Base-by-base conservation (phyloP, 495 filamentous ascomycete genomes). In the Daldinia bambusicola region DNA sequence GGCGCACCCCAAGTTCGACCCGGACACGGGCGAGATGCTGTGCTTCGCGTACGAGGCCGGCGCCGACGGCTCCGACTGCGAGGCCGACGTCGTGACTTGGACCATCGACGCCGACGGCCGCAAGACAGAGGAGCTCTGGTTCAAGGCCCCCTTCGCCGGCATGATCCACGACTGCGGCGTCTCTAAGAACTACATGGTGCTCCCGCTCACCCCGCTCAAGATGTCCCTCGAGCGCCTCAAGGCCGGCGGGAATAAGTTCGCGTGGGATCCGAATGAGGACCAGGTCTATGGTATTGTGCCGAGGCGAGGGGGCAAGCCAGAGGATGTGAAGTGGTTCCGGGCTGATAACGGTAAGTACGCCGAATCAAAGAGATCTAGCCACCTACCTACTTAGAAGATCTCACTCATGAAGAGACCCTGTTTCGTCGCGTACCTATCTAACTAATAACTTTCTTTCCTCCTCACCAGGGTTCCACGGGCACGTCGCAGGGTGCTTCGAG, bases 1-100 rank as follows among this genome's bases (percentile, higher is more conserved):
- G 0, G 88, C 88, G 0, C 88, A 90, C 67, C 88, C 88, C 0
- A 90, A 90, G 71, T 78, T 88, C 55, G 87, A 89, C 63, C 88
- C 87, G 0, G 77, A 76, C 13, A 89, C 83, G 0, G 83, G 84
- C 10, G 88, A 90, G 73, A 81, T 89, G 80, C 64, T 88, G 5
- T 84, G 81, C 45, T 87, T 86, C 63, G 85, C 84, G 2, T 88
- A 88, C 64, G 85, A 86, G 69, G 82, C 82, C 0, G 83, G 82
- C 7, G 80, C 81, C 0, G 76, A 85, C 55, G 82, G 83, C 0
- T 58, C 74, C 3, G 81, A 84, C 63, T 82, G 78, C 38, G 80
- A 78, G 0, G 74, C 76, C 0, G 86, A 88, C 50, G 78, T 87
- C n/a, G 80, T 78, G 12, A 79, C 82, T 0, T 88, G 84, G 78